These are phyloP conservation scores for Wickerhamiella domercqiae DNA, from an alignment of 805 yeast genomes.

Conservation along the genomic window DNA sequence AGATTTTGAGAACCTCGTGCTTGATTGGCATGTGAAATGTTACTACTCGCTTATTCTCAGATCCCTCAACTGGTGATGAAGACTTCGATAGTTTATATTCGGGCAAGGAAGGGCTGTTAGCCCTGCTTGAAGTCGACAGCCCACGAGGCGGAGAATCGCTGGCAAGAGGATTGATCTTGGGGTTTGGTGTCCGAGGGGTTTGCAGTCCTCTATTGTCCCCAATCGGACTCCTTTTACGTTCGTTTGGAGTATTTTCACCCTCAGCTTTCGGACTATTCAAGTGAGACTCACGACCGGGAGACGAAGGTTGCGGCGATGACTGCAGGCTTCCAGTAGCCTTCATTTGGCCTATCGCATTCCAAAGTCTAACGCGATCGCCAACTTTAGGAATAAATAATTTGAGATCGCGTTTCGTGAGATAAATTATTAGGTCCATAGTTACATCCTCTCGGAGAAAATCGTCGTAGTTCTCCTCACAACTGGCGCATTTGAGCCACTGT, in stretches of 20 bases:
- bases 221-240: too few relatives aligned
- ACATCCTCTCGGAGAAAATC: slow-evolving; percentile 33
- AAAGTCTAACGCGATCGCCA: slow-evolving; percentile 68
- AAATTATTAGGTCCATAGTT: slow-evolving; percentile 39
- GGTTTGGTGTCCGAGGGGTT: too few relatives aligned
- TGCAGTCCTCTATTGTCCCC: not conserved
- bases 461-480: slow-evolving; percentile 19
- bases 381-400: slow-evolving; percentile 59
- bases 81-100: not conserved
- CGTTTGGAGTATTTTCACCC: too few relatives aligned
- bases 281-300: not conserved
- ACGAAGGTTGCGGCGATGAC: not conserved
- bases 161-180: not conserved
- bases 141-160: not conserved
- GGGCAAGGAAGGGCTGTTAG: not conserved
- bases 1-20: not conserved
- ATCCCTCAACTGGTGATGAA: not conserved
- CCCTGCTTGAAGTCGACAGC: not conserved
- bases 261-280: too few relatives aligned
- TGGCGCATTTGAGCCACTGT: slow-evolving; percentile 22
- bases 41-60: not conserved
- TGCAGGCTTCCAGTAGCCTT: not conserved
- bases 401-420: slow-evolving; percentile 47
- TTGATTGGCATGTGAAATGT: not conserved
- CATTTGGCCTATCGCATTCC: slow-evolving; percentile 15